phyloP scores from a whole-genome alignment of 805 yeast genomes.

The Cyberlindnera mycetangii region DNA sequence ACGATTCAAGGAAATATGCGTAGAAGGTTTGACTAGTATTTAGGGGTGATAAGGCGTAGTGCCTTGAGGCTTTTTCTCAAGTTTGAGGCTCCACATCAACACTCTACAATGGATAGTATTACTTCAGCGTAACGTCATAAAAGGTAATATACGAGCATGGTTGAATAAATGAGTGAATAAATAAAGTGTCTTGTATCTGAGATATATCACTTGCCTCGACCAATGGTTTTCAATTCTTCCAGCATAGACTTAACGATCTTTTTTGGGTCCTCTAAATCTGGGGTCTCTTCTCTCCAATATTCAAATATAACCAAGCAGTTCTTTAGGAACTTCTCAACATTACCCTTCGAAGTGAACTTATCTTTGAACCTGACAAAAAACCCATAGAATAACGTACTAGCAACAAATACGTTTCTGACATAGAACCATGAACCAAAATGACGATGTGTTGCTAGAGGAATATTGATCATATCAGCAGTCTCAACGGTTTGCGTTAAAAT shows the following conservation, averaged over 20 bases:
- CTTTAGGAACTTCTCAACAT: slow-evolving; percentile 7
- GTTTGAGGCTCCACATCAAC: too few relatives aligned
- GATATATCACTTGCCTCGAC: not conserved
- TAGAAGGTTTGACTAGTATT: too few relatives aligned
- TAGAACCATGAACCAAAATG: slow-evolving; percentile 29
- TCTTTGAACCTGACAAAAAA: slow-evolving; percentile 15
- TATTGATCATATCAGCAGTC: slow-evolving; percentile 19
- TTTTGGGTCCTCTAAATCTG: slow-evolving; percentile 16
- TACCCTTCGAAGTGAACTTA: slow-evolving; percentile 12
- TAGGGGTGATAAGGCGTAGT: too few relatives aligned
- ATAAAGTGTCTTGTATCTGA: too few relatives aligned
- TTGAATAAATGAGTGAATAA: too few relatives aligned
- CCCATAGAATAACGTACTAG: slow-evolving; percentile 8
- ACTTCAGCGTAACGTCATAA: too few relatives aligned
- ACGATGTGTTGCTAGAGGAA: slow-evolving; percentile 25
- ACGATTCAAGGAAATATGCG: too few relatives aligned
- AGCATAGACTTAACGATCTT: slow-evolving; percentile 5
- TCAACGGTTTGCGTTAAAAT: slow-evolving; percentile 20
- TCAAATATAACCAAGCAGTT: slow-evolving; percentile 13
- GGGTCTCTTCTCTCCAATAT: slow-evolving; percentile 24
- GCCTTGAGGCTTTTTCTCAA: too few relatives aligned
- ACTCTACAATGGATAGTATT: too few relatives aligned
- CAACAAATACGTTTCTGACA: slow-evolving; percentile 16
- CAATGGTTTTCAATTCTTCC: slow-evolving; percentile 3
- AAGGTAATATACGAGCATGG: too few relatives aligned